Base-by-base conservation (phyloP, 306 rosid genomes). In the Medicago lupulina region DNA sequence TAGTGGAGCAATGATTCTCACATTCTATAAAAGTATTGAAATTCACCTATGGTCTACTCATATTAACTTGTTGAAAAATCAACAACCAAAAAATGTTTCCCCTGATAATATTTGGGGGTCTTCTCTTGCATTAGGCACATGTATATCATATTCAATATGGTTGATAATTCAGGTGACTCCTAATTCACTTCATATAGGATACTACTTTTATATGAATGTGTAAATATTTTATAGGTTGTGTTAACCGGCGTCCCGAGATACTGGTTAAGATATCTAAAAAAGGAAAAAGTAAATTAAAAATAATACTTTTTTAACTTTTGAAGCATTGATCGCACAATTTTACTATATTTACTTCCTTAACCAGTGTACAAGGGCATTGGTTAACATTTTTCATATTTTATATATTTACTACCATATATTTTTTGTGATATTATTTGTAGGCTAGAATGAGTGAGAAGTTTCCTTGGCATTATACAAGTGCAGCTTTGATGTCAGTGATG, bases 401-500 rank as follows among this genome's bases (percentile, higher is more conserved):
- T 28, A 28, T 28, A 28, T 28, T 28, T 28, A 28, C 31, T 28
- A 28, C 4, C 31, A 28, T 28, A 28, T 28, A 28, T 28, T 28
- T 28, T 28, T 28, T 25, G 25, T 54, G 31, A 21, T 15, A 44
- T 44, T 44, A 44, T 12, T 21, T 57, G 11, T 63, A 72, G 78
- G 64, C 81, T 19, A 81, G 23, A 66, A 71, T 82, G 82, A 65
- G 85, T 76, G 71, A 58, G 13, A 71, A 76, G 0, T 82, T 82
- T 49, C 79, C 82, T n/a, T 76, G 79, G 75, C 75, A 50, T 7
- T 76, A 66, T 50, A 65, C 79, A 23, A 76, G 82, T 71, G 85
- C 82, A 2, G 76, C 85, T 7, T 77, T 82, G 75, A 77, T 82
- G 85, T 82, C 79, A n/a, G 66, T 57, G 31, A 82, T 82, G 85